These are phyloP conservation scores for Diphasiastrum complanatum DNA, from an alignment of 83 land plant genomes.

Conservation along the genomic window DNA sequence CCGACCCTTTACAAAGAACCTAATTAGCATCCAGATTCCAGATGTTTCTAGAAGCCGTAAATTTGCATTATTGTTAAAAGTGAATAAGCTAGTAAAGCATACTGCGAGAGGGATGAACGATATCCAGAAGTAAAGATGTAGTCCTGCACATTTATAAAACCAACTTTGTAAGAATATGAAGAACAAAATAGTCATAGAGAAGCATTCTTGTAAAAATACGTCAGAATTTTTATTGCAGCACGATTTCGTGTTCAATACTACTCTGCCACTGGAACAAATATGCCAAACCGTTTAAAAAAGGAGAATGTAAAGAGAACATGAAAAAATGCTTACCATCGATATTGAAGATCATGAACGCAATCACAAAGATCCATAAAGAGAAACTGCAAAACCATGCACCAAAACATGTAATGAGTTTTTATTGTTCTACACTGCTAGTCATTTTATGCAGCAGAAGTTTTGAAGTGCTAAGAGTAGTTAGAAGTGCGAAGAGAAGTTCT, in stretches of 20 bases:
- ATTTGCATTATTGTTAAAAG: no score
- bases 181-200: background rate
- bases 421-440: no score
- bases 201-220: background rate
- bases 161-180: background rate
- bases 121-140: constrained; percentile 13
- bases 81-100: background rate
- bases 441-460: background rate
- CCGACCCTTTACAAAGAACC: no score
- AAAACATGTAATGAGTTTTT: no score
- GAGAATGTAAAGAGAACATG: no score
- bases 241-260: no score
- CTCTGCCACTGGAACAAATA: no score
- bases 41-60: no score
- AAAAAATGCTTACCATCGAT: constrained; percentile 4
- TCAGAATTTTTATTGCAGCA: no score
- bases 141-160: background rate
- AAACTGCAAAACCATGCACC: constrained; percentile 5
- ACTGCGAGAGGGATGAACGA: constrained; percentile 6
- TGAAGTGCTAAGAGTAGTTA: background rate
- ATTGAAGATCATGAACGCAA: constrained; percentile 2
- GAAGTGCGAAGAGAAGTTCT: no score
- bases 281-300: no score
- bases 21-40: no score
- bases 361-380: constrained; percentile 3